Evolutionary conservation across 768 basidiomycete genomes (phyloP).

Genomic region (Xerocomellus dryophilus): DNA sequence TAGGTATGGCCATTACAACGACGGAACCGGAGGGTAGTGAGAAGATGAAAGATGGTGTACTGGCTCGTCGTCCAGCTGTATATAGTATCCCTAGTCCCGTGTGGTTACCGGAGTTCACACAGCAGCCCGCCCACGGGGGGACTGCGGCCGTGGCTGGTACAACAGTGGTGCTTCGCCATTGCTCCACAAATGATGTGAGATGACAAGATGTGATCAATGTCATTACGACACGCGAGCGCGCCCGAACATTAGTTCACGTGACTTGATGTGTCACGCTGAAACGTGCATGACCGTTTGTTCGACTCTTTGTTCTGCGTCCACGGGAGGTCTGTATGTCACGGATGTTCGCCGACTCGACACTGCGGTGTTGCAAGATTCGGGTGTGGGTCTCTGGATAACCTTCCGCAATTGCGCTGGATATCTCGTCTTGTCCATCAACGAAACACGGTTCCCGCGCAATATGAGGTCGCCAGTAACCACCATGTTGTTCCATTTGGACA

Average conservation of each 20-base stretch:
- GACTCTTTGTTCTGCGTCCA: neutral
- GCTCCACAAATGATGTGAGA: neutral
- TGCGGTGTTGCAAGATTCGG: neutral
- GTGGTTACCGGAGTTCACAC: neutral
- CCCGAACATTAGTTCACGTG: neutral
- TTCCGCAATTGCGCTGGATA: neutral
- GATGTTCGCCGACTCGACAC: too few species aligned
- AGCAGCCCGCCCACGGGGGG: too few species aligned
- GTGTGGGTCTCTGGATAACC: neutral
- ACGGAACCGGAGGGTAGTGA: neutral
- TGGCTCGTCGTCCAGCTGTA: slow-evolving; percentile 4
- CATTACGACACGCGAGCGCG: too few species aligned
- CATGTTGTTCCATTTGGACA: neutral
- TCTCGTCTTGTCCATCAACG: neutral
- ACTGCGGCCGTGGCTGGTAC: slow-evolving; percentile 6
- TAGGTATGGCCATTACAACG: slow-evolving; percentile 16
- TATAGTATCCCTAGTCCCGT: slow-evolving; percentile 3
- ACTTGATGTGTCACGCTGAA: neutral
- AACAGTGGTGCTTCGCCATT: neutral
- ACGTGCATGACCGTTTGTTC: neutral
- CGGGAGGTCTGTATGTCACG: neutral
- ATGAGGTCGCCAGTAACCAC: neutral
- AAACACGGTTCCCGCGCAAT: neutral
- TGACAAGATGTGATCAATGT: too few species aligned
- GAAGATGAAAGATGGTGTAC: neutral